phyloP scores from a whole-genome alignment of 306 rosid genomes.

The Casuarina glauca region DNA sequence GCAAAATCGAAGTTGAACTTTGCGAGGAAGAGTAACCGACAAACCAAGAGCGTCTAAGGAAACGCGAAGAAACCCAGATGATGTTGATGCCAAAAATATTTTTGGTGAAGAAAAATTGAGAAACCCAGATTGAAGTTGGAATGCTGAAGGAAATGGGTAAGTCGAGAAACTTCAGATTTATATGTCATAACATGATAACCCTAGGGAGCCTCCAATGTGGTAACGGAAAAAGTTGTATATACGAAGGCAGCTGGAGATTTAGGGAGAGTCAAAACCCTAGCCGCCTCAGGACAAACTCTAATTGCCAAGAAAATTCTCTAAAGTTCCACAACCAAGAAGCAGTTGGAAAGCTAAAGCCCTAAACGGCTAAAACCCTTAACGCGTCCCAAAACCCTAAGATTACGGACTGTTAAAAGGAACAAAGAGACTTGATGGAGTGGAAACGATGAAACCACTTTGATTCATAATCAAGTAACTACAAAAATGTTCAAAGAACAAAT shows the following conservation, averaged over 20 bases:
- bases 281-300: slow-evolving; percentile 50
- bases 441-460: too few species aligned
- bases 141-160: slow-evolving; percentile 5
- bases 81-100: not conserved
- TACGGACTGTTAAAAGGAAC: too few species aligned
- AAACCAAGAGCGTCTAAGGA: not conserved
- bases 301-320: slow-evolving; percentile 1
- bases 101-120: not conserved
- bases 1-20: not conserved
- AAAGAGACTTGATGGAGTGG: too few species aligned
- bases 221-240: not conserved
- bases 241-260: slow-evolving; percentile 5
- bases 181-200: not conserved
- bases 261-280: slow-evolving; percentile 65
- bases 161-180: not conserved
- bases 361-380: slow-evolving; percentile 32
- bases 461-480: too few species aligned
- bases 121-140: slow-evolving; percentile 8
- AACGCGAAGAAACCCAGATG: not conserved
- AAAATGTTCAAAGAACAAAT: too few species aligned
- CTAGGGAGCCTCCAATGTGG: not conserved
- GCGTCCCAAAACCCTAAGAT: slow-evolving; percentile 30
- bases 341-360: slow-evolving; percentile 24
- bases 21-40: not conserved
- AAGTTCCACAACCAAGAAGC: slow-evolving; percentile 5